Evolutionary conservation across 768 basidiomycete genomes (phyloP), one percentile per base, ranked within the genome.

Genomic region (Gautieria morchelliformis): DNA sequence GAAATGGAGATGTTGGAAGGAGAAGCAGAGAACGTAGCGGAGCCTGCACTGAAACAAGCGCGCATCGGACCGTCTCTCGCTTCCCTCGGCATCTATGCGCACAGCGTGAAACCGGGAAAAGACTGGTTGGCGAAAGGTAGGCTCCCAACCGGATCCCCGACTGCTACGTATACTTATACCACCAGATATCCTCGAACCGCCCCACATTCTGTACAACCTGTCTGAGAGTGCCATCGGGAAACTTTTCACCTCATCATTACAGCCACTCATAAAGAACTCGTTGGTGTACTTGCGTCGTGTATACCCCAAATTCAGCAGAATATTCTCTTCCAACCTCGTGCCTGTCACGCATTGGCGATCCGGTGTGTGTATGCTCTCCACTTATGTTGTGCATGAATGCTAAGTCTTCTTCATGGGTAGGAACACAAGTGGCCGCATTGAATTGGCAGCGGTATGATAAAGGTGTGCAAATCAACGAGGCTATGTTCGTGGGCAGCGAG

Each of bases 371-470:
- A 27, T 27, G 5, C 27, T 41, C 14, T 47, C 46, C 11, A 47
- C 20, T 3, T 12, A 47, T 47, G 27, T 22, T 10, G 12, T 20
- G 27, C 5, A 47, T 12, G n/a, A 11, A 12, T 4, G 12, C 12
- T 47, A 20, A 40, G 6, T n/a, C 22, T 6, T 17, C 40, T 19
- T n/a, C 20, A 20, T 55, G 5, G 11, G 4, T 68, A 45, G 83
- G 83, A 1, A 76, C 80, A 5, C 83, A 84, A 53, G 70, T 84
- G 10, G 76, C 75, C 1, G 74, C 76, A 35, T 67, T 84, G 44
- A 84, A 84, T 60, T 83, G 82, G 82, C 82, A 84, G 67, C 71
- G 69, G n/a, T 81, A 75, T 61, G 82, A 84, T 63, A 62, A 59
- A 1, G 76, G 77, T 1, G 46, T 33, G 15, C 60, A 62, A 52